phyloP scores from a whole-genome alignment of 768 basidiomycete species.

The Chalciporus sphaerocephalus region DNA sequence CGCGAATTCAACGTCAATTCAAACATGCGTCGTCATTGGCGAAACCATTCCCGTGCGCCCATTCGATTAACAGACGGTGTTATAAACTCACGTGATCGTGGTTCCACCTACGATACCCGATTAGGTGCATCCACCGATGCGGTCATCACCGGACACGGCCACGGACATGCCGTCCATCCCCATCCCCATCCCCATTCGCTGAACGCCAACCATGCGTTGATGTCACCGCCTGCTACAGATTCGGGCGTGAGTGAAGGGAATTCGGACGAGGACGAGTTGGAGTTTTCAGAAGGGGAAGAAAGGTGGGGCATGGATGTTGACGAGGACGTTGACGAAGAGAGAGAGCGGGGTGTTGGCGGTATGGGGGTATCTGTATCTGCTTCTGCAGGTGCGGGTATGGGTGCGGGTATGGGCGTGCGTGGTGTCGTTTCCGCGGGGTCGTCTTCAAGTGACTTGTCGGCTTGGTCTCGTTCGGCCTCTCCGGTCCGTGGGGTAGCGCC shows the following conservation, averaged over 20 bases:
- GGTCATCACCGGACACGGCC: background rate
- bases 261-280: slow-evolving; percentile 24
- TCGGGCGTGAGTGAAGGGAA: slow-evolving; percentile 27
- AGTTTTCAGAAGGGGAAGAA: slow-evolving; percentile 26
- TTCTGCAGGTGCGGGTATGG: too few relatives aligned
- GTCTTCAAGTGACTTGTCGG: slow-evolving; percentile 21
- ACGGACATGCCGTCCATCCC: slow-evolving; percentile 9
- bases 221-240: slow-evolving; percentile 30
- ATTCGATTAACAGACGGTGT: slow-evolving; percentile 18
- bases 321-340: background rate
- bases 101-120: background rate
- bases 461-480: slow-evolving; percentile 26
- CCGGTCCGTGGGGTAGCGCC: slow-evolving; percentile 15
- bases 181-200: slow-evolving; percentile 8
- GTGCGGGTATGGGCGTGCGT: background rate
- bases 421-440: slow-evolving; percentile 15
- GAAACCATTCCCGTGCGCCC: slow-evolving; percentile 49
- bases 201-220: slow-evolving; percentile 17
- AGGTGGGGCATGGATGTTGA: slow-evolving; percentile 25
- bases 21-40: slow-evolving; percentile 78
- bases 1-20: slow-evolving; percentile 81
- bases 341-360: background rate
- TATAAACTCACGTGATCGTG: background rate
- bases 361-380: slow-evolving; percentile 16
- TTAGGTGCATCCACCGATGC: background rate